Conservation (phyloP, 176 grass and related monocot species). For the Triticum turgidum region DNA sequence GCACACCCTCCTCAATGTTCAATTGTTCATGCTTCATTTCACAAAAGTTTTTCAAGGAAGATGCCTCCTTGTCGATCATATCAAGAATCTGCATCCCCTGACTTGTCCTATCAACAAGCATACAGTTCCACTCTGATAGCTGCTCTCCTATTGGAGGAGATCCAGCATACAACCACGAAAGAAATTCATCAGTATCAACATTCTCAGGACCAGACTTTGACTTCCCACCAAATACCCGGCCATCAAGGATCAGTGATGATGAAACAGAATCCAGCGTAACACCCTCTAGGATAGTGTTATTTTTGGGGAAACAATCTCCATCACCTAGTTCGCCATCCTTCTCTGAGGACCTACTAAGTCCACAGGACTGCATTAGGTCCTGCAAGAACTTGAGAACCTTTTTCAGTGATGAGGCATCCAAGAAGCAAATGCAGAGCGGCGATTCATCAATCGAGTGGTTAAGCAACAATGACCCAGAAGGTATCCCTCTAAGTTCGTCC, state of each 20-base stretch:
- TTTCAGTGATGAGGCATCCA: conserved; percentile 59
- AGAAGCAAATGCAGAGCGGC: conserved; percentile 75
- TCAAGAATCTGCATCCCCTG: conserved; percentile 45
- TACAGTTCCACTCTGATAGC: conserved; percentile 56
- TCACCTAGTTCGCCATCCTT: conserved; percentile 58
- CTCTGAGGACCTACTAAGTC: conserved; percentile 54
- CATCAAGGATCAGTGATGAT: conserved; percentile 57
- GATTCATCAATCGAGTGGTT: conserved; percentile 64
- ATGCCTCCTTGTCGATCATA: conserved; percentile 70
- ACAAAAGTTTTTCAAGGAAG: conserved; percentile 52
- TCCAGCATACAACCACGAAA: conserved; percentile 81
- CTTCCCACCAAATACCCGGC: conserved; percentile 31
- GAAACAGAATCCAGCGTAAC: conserved; percentile 55
- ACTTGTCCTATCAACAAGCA: conserved; percentile 50
- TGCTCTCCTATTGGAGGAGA: conserved; percentile 52
- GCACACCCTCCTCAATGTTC: conserved; percentile 55
- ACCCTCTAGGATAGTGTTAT: conserved; percentile 30
- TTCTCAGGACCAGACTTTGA: conserved; percentile 37
- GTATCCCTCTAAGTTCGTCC: conserved; percentile 66
- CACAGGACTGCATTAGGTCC: conserved; percentile 68
- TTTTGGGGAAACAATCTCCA: conserved; percentile 34
- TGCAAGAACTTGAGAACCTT: conserved; percentile 76
- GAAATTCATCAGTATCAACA: conserved; percentile 58
- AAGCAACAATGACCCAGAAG: conserved; percentile 48
- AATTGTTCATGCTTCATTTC: conserved; percentile 73